Evolutionary conservation across 2,329 filamentous ascomycete species (phyloP).

Genomic region (Zymoseptoria ardabiliae): DNA sequence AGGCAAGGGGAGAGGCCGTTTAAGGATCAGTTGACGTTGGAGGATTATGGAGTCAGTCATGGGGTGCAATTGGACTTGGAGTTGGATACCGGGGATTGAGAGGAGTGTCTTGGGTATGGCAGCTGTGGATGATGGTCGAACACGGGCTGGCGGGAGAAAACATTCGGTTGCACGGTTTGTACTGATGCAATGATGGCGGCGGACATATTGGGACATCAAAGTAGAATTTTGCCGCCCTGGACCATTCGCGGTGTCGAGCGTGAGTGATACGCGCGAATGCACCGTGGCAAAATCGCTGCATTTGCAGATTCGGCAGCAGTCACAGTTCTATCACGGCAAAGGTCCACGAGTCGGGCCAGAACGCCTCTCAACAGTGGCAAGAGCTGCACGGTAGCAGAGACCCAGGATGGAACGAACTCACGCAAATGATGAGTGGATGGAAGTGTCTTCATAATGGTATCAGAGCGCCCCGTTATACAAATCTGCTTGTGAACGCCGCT

Average conservation of each 20-base stretch:
- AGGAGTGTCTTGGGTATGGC: neutral
- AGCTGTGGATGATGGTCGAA: neutral
- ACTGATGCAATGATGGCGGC: neutral
- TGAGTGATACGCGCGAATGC: too few relatives aligned
- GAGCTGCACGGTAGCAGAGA: neutral
- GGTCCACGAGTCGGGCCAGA: neutral
- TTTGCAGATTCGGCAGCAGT: neutral
- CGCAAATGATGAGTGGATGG: neutral
- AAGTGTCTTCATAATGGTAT: neutral
- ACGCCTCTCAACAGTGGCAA: neutral
- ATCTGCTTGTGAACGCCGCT: neutral
- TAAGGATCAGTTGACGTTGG: conserved; percentile 79
- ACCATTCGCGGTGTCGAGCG: too few relatives aligned
- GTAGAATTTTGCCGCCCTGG: too few relatives aligned
- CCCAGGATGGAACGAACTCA: neutral
- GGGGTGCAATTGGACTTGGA: conserved; percentile 59
- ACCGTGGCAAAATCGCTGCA: too few relatives aligned
- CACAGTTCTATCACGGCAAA: neutral
- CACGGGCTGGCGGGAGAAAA: neutral
- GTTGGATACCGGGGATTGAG: conserved; percentile 34
- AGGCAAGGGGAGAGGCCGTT: conserved; percentile 88
- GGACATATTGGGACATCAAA: too few relatives aligned
- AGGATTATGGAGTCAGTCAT: conserved; percentile 90
- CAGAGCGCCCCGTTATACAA: neutral
- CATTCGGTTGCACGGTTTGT: neutral